A percentile compares a stretch with the other conserved stretches of the same genome.
phyloP scores from a whole-genome alignment of 371 early-diverging fungal genomes.

The Zychaea mexicana region DNA sequence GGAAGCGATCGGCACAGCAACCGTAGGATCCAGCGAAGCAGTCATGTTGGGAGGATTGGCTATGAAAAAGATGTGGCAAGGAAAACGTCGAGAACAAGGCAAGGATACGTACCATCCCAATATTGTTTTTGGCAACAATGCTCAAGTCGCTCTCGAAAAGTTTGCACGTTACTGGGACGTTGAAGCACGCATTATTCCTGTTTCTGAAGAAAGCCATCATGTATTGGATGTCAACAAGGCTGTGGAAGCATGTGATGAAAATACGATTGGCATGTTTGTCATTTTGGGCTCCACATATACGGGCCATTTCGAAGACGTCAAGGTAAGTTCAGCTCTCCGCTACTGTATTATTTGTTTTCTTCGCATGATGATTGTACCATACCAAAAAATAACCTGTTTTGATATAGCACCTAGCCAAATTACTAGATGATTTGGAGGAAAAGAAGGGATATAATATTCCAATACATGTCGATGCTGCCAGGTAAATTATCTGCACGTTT shows the following conservation, averaged over 20 bases:
- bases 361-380: too few species aligned
- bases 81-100: constrained; percentile 42
- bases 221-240: constrained; percentile 55
- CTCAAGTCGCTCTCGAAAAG: constrained; percentile 64
- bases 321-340: too few species aligned
- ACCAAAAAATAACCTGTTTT: too few species aligned
- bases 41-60: constrained; percentile 68
- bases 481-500: constrained; percentile 12
- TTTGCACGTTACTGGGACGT: constrained; percentile 73
- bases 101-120: constrained; percentile 63
- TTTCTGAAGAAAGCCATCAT: constrained; percentile 47
- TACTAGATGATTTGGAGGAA: constrained; percentile 53
- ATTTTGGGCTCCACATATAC: constrained; percentile 76
- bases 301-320: constrained; percentile 74
- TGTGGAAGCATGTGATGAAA: constrained; percentile 63
- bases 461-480: constrained; percentile 76
- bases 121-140: constrained; percentile 67
- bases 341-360: too few species aligned
- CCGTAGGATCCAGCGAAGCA: constrained; percentile 69
- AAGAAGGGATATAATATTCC: constrained; percentile 59
- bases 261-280: constrained; percentile 70
- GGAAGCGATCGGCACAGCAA: constrained; percentile 55
- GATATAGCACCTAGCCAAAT: constrained; percentile 52
- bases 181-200: constrained; percentile 63
- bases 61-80: constrained; percentile 69